Evolutionary conservation across 352 stramenopile genomes (phyloP).

Genomic region (Halophytophthora batemanensis): DNA sequence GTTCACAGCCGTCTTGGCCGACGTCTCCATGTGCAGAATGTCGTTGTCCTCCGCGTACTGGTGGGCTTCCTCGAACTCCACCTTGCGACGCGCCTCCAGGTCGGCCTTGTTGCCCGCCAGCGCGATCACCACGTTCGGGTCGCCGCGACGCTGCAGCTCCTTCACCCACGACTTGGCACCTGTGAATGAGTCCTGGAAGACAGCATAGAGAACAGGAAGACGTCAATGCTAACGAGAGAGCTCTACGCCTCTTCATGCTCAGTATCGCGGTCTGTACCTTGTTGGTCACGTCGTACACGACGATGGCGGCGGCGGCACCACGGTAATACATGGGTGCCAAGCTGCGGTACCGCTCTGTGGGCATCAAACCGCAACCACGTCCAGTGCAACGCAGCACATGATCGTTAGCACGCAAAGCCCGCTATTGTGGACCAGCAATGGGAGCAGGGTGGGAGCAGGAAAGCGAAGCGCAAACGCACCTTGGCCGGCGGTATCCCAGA

Average conservation of each 20-base stretch:
- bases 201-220: constrained; percentile 5
- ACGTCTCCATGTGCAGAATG: constrained; percentile 99
- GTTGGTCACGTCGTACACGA: constrained; percentile 98
- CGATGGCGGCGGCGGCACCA: constrained; percentile 93
- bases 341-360: constrained; percentile 93
- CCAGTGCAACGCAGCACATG: neutral
- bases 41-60: constrained; percentile 98
- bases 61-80: constrained; percentile 96
- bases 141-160: constrained; percentile 97
- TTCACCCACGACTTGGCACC: constrained; percentile 99
- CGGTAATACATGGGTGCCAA: constrained; percentile 98
- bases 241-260: no score
- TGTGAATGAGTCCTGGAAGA: constrained; percentile 91
- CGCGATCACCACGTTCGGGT: constrained; percentile 97
- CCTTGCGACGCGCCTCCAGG: constrained; percentile 95
- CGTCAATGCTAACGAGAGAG: no score
- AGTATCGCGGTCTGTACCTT: constrained; percentile 53
- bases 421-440: neutral
- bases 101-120: constrained; percentile 99
- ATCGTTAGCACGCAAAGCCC: constrained; percentile 5
- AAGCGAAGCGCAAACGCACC: constrained; percentile 28
- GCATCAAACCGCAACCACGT: neutral
- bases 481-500: constrained; percentile 98
- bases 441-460: neutral
- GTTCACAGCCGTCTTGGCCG: constrained; percentile 99